A percentile compares a stretch with the other conserved stretches of the same genome.
Conservation (phyloP, 352 stramenopile species). For the Phytophthora citricola region DNA sequence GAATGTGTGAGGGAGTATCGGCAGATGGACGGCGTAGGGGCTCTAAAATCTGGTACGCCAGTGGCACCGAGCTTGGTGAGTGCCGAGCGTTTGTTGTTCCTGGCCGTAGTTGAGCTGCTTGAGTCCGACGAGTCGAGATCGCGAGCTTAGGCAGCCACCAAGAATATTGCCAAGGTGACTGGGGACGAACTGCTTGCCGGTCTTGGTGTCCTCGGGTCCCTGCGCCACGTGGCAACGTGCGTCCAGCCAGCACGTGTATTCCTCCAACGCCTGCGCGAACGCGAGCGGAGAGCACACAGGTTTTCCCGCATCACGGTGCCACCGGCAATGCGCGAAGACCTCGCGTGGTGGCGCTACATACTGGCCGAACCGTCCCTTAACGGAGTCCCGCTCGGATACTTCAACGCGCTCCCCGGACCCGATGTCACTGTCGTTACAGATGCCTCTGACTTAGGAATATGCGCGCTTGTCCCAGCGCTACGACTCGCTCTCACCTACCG, state of each 20-base stretch:
- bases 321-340: neutral
- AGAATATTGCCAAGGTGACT: no score
- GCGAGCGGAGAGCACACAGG: neutral
- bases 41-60: no score
- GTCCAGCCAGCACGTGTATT: neutral
- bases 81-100: no score
- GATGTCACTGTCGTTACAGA: neutral
- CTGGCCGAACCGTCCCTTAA: neutral
- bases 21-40: no score
- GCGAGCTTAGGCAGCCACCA: no score
- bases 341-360: neutral
- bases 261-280: neutral
- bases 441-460: neutral
- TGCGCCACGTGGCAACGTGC: slow-evolving; percentile 5
- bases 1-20: no score
- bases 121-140: no score
- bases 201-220: neutral
- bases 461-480: neutral
- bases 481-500: neutral
- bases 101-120: no score
- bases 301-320: neutral
- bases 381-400: neutral
- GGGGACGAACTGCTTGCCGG: no score
- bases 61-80: no score
- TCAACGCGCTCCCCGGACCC: neutral